Base-by-base conservation (phyloP, 352 stramenopile species). In the Globisporangium iwayamae region DNA sequence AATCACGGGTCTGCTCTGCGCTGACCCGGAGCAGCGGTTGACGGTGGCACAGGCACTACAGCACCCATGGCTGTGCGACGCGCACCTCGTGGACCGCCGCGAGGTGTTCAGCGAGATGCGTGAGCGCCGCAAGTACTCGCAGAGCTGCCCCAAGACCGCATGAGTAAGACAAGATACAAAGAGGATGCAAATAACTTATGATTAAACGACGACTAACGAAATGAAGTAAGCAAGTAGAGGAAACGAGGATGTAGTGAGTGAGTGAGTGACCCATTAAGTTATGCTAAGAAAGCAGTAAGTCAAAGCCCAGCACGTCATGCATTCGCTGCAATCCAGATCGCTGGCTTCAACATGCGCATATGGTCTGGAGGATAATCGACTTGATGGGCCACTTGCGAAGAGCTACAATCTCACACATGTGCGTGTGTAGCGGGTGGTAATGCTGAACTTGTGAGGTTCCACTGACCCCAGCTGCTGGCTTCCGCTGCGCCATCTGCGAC, bases 1-100 rank as follows among this genome's bases (percentile, higher is more conserved):
- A 39, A 83, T 96, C 63, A 80, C 76, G 36, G 62, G 70, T 9
- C 76, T 96, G 73, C 73, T 96, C 22, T 74, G 71, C 28, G 68
- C 79, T 0, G 59, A 91, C 53, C 84, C 85, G 2, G 73, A 81
- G 32, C 62, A 85, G 41, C 85, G 88, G 16, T 79, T 90, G 56
- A 85, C 76, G 0, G 72, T 90, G 16, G 59, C 65, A 0, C 62
- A 92, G 63, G 79, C 78, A 14, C 63, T 92, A 41, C 57, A 76
- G 46, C 83, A 92, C 67, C 70, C 80, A 50, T 92, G 81, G 81
- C 66, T 92, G 22, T 58, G 63, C 51, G 71, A 77, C 59, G 78
- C 78, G 18, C 64, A 76, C 56, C 64, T 50, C 18, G 74, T 92
- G 28, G 74, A 89, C 60, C 56, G 56, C 11, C 45, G 47, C 0